Conservation (phyloP, 176 grass and related monocot genomes). For the Carex parvula region DNA sequence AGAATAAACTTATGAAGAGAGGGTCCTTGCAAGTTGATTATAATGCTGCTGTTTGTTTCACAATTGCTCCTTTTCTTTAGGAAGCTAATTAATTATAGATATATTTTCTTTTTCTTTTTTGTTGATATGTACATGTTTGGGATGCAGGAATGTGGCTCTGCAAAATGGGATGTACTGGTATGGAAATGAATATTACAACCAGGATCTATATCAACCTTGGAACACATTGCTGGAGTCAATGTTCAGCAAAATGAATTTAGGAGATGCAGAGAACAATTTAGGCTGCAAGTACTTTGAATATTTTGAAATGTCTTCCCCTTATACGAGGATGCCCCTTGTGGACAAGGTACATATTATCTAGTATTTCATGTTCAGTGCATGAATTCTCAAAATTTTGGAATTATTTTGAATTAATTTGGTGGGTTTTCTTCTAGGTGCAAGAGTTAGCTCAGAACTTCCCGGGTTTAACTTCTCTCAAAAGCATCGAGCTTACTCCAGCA, state of each 20-base stretch:
- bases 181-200: conserved; percentile 41
- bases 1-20: neutral
- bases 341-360: conserved; percentile 61
- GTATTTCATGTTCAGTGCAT: neutral
- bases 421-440: conserved; percentile 42
- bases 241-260: conserved; percentile 33
- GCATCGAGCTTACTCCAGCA: conserved; percentile 59
- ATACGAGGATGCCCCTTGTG: conserved; percentile 64
- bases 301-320: conserved; percentile 70
- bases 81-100: neutral
- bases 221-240: conserved; percentile 45
- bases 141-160: conserved; percentile 49
- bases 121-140: neutral
- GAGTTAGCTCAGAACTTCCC: conserved; percentile 63
- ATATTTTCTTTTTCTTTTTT: neutral
- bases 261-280: conserved; percentile 30
- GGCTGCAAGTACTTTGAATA: conserved; percentile 76
- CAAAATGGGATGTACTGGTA: conserved; percentile 48
- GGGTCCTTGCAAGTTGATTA: neutral
- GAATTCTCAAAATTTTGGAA: neutral
- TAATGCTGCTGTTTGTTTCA: neutral
- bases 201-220: conserved; percentile 55
- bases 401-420: neutral
- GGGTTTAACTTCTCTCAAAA: conserved; percentile 61
- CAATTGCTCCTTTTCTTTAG: neutral